Evolutionary conservation across 2,329 filamentous ascomycete genomes (phyloP), one percentile per base, ranked within the genome.

Genomic region (Ophiostoma sp.): DNA sequence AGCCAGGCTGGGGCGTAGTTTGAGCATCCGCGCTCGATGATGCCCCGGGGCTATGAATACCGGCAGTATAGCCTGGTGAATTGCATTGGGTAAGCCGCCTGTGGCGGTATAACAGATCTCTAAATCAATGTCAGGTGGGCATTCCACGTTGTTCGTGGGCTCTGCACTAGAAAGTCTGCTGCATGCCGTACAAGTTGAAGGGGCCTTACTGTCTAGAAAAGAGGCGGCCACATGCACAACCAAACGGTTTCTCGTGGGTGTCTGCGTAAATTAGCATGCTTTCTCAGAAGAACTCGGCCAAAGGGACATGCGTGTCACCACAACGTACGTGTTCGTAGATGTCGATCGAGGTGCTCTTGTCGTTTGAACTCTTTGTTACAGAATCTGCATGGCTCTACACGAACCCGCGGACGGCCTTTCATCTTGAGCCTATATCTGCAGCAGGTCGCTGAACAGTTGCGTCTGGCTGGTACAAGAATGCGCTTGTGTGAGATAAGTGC

Each of bases 281-380:
- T 18, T 12, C 38, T 45, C 38, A 14, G 2, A 64, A 64, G 44
- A 64, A 5, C 4, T n/a, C 9, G n/a, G 27, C 27, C 27, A 27
- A 27, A 27, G 27, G 27, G 27, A 27, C 27, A 27, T 27, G 27
- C 27, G 27, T 27, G 27, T 55, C n/a, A 27, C 49, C 49, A 27
- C 44, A 38, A 65, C 64, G 12, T 66, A 66, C 64, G 64, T 52
- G 64, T 66, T 40, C 64, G 44, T 36, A 66, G 44, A 52, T 66
- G 64, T 14, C 64, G 44, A 52, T 66, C 45, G 16, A 66, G 44
- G 16, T 66, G 64, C n/a, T 66, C 64, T 40, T 66, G 64, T 52
- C 64, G 64, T 52, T 66, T 66, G n/a, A 66, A 66, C 16, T 66
- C 64, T 40, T 66, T 66, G 64, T 27, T 66, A 45, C 64, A 66